These are phyloP conservation scores for Aphanocladium album DNA, from an alignment of 2,329 filamentous ascomycete species.

Conservation along the genomic window DNA sequence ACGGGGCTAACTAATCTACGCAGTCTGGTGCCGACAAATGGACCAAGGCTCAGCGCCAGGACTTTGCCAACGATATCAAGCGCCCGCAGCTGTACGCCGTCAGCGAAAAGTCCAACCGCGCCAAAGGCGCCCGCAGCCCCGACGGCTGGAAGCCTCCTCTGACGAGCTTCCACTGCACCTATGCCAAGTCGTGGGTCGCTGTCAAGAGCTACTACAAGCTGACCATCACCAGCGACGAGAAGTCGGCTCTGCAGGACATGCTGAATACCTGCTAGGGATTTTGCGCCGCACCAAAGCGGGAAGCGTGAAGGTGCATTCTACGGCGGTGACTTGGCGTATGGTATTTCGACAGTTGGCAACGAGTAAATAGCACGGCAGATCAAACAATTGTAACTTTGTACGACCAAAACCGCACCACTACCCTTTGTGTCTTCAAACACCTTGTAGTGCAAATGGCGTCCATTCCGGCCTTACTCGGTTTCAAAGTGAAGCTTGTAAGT, in stretches of 20 bases:
- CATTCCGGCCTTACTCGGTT: neutral
- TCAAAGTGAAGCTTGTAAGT: neutral
- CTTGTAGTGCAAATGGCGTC: neutral
- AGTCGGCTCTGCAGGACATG: slow-evolving; percentile 61
- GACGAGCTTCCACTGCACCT: slow-evolving; percentile 68
- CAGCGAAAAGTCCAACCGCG: slow-evolving; percentile 68
- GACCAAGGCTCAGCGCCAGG: slow-evolving; percentile 61
- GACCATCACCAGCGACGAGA: slow-evolving; percentile 67
- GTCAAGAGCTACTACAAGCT: slow-evolving; percentile 71
- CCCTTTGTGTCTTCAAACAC: neutral
- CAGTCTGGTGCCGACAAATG: slow-evolving; percentile 67
- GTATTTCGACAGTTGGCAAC: neutral
- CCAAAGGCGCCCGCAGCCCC: slow-evolving; percentile 68
- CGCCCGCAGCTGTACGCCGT: slow-evolving; percentile 76
- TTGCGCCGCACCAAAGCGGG: neutral
- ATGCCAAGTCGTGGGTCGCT: slow-evolving; percentile 70
- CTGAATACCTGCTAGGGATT: slow-evolving; percentile 50
- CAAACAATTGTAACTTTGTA: slow-evolving; percentile 12
- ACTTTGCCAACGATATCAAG: slow-evolving; percentile 72
- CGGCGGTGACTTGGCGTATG: neutral
- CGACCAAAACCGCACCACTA: neutral
- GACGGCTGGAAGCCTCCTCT: slow-evolving; percentile 73
- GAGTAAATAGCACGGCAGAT: slow-evolving; percentile 4
- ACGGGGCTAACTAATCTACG: neutral
- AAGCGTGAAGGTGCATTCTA: neutral